A percentile compares a stretch with the other conserved stretches of the same genome.
Evolutionary conservation across 306 rosid genomes (phyloP).

Genomic region (Leucaena leucocephala): DNA sequence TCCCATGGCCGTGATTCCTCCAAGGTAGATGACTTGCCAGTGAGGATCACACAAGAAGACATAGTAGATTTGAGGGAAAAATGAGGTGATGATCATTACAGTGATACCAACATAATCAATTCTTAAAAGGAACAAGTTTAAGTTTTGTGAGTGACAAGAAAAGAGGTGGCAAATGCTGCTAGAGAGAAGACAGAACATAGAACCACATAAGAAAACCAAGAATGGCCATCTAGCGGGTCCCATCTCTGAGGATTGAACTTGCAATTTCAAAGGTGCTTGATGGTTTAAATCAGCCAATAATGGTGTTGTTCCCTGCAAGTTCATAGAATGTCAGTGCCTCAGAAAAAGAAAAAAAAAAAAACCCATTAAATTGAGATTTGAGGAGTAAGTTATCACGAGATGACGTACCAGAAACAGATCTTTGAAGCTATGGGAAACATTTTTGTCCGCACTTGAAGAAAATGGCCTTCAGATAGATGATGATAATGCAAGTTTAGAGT

Average conservation of each 20-base stretch:
- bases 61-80: slow-evolving; percentile 94
- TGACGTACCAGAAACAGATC: slow-evolving; percentile 47
- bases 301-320: slow-evolving; percentile 58
- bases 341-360: background rate
- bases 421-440: slow-evolving; percentile 60
- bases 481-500: slow-evolving; percentile 26
- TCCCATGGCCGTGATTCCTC: slow-evolving; percentile 85
- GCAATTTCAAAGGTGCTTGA: slow-evolving; percentile 47
- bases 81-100: slow-evolving; percentile 93
- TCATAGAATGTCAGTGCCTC: slow-evolving; percentile 26
- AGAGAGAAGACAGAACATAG: slow-evolving; percentile 91
- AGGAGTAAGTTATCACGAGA: background rate
- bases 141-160: slow-evolving; percentile 72
- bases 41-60: slow-evolving; percentile 81
- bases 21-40: slow-evolving; percentile 84
- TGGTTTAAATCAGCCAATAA: slow-evolving; percentile 56
- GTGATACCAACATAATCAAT: slow-evolving; percentile 82
- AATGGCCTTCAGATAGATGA: slow-evolving; percentile 56
- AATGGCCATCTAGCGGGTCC: slow-evolving; percentile 79
- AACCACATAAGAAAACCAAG: slow-evolving; percentile 81
- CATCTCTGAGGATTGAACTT: slow-evolving; percentile 12
- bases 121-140: slow-evolving; percentile 63
- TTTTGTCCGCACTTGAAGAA: slow-evolving; percentile 51
- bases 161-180: slow-evolving; percentile 96
- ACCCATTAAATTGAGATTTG: slow-evolving; percentile 3